Evolutionary conservation across 225 moss, liverwort and hornwort genomes (phyloP).

Genomic region (Bryoerythrophyllum caledonicum): DNA sequence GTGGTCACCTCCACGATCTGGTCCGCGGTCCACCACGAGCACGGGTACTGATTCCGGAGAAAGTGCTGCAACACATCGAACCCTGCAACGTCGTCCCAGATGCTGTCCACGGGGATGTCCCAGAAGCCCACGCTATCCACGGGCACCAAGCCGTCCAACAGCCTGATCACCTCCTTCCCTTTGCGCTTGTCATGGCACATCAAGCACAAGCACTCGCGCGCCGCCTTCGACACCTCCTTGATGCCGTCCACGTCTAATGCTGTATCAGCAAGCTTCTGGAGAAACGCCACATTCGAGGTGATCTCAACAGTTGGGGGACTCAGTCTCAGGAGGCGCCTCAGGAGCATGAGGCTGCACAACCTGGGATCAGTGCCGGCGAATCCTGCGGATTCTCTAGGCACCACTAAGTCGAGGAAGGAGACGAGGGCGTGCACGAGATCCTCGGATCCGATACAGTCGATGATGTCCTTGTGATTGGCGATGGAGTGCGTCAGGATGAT

Average conservation of each 20-base stretch:
- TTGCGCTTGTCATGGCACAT: conserved; percentile 95
- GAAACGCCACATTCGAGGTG: conserved; percentile 59
- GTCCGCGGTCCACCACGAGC: conserved; percentile 74
- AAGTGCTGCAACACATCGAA: conserved; percentile 79
- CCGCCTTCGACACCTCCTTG: conserved; percentile 75
- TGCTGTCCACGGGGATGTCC: conserved; percentile 74
- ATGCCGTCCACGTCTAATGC: conserved; percentile 76
- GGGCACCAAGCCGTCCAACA: conserved; percentile 65
- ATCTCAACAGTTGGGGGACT: conserved; percentile 80
- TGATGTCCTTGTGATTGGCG: conserved; percentile 89
- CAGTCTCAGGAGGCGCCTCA: conserved; percentile 76
- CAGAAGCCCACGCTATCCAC: conserved; percentile 77
- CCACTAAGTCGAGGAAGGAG: conserved; percentile 71
- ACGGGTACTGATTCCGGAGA: conserved; percentile 64
- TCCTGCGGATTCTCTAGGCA: conserved; percentile 65
- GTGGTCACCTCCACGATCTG: conserved; percentile 34
- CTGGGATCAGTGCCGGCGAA: conserved; percentile 91
- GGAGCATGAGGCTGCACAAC: conserved; percentile 88
- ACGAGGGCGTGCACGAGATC: conserved; percentile 75
- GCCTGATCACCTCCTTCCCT: conserved; percentile 68
- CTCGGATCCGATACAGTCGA: conserved; percentile 88
- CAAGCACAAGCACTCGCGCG: conserved; percentile 82
- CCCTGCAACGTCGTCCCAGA: conserved; percentile 79
- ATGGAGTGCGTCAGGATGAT: conserved; percentile 83
- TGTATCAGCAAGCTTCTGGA: conserved; percentile 67